Base-by-base conservation (phyloP, 495 filamentous ascomycete genomes). In the Neurospora hispaniola region DNA sequence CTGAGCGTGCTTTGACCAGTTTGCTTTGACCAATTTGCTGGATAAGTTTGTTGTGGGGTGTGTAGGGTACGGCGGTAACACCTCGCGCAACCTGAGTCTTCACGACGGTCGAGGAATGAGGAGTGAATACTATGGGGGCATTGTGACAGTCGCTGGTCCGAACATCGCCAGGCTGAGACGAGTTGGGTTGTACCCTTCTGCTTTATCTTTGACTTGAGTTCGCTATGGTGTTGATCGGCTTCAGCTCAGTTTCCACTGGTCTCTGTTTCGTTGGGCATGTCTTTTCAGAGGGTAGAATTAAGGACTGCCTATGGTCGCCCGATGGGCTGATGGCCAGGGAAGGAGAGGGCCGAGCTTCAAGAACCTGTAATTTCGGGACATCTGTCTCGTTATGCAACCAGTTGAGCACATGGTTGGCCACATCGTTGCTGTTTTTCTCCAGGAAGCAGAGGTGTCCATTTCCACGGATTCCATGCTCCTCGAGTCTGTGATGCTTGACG, bases 361-460 rank as follows among this genome's bases (percentile, higher is more conserved):
- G 27, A 66, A 18, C 6, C 54, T 66, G 23, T 35, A 38, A 27
- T 35, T 66, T 38, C 7, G 54, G 54, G 54, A 66, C 54, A 66
- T 12, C 31, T 66, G 54, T 14, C 27, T 66, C 54, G 12, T 35
- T 18, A 38, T 66, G 54, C 54, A 66, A 66, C 54, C 38, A 75
- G 4, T 39, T 69, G 41, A 71, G 76, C 18, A 88, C 69, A 35
- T 79, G 71, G 10, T 70, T 76, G 3, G 86, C 86, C 71, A 88
- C 82, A 5, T 80, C 75, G 69, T 85, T 79, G 74, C 83, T 90
- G 71, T 90, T 90, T 81, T 84, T 87, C 81, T 90, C 88, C 74
- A 90, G 78, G 73, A 89, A 88, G 70, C 86, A 80, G 77, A 90
- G 82, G 78, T 90, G 88, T 11, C 85, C 88, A 76, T 90, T 90